Evolutionary conservation across 1,284 basidiomycete species (phyloP).

Genomic region (Phlebopus sp.): DNA sequence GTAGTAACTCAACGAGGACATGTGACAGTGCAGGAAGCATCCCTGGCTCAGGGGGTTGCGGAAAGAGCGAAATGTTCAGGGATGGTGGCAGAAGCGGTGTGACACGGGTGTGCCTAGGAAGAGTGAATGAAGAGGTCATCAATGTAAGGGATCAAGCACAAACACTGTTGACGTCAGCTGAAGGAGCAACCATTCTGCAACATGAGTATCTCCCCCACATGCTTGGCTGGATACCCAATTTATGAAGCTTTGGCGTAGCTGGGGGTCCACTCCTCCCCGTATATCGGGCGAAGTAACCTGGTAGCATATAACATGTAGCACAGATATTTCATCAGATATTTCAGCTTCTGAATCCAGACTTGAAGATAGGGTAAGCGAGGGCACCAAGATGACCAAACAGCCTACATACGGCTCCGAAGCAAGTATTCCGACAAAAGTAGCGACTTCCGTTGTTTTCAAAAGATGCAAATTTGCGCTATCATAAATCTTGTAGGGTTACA

Average conservation of each 20-base stretch:
- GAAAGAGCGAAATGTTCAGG: slow-evolving; percentile 63
- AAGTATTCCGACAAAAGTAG: slow-evolving; percentile 69
- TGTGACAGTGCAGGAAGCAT: slow-evolving; percentile 45
- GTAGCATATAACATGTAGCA: slow-evolving; percentile 67
- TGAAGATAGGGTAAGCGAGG: slow-evolving; percentile 28
- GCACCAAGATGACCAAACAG: background rate
- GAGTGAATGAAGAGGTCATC: slow-evolving; percentile 4
- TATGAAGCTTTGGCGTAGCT: slow-evolving; percentile 53
- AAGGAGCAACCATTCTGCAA: slow-evolving; percentile 79
- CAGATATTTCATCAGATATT: slow-evolving; percentile 46
- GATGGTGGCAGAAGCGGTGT: slow-evolving; percentile 69
- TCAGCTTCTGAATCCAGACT: slow-evolving; percentile 37
- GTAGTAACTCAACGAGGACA: slow-evolving; percentile 56
- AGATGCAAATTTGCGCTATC: slow-evolving; percentile 40
- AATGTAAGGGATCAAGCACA: slow-evolving; percentile 24
- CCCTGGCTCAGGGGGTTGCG: slow-evolving; percentile 36
- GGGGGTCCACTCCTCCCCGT: slow-evolving; percentile 7
- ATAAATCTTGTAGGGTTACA: slow-evolving; percentile 50
- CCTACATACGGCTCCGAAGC: slow-evolving; percentile 56
- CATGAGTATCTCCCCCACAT: slow-evolving; percentile 63
- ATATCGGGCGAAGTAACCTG: slow-evolving; percentile 20
- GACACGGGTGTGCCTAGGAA: slow-evolving; percentile 61
- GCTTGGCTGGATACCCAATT: slow-evolving; percentile 68
- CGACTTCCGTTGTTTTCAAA: slow-evolving; percentile 57
- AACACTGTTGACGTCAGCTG: slow-evolving; percentile 66